These are phyloP conservation scores for Medicago lupulina DNA, from an alignment of 306 rosid genomes.

Conservation along the genomic window DNA sequence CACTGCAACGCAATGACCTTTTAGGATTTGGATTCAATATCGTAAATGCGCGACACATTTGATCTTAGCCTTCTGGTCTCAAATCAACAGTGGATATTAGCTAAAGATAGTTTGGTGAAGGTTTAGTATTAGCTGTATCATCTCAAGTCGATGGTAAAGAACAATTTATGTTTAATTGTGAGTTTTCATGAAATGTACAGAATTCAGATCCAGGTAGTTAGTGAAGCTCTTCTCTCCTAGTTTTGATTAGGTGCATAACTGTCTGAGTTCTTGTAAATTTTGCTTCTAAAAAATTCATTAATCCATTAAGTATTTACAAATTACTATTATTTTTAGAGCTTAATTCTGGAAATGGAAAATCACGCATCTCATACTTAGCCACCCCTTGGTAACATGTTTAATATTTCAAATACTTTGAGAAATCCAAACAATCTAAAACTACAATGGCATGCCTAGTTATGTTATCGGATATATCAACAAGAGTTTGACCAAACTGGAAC, in stretches of 20 bases:
- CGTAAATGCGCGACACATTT: no score
- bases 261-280: background rate
- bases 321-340: background rate
- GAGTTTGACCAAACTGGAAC: slow-evolving; percentile 11
- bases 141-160: no score
- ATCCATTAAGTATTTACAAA: background rate
- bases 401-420: background rate
- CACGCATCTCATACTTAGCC: background rate
- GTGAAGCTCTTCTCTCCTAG: background rate
- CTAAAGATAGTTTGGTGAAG: no score
- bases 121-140: no score
- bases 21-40: no score
- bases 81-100: no score
- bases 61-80: no score
- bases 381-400: background rate
- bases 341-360: background rate
- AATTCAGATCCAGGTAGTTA: no score
- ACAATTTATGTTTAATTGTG: background rate
- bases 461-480: background rate
- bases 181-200: no score
- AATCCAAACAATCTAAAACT: slow-evolving; percentile 5
- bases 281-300: background rate
- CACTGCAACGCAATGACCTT: no score
- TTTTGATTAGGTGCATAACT: background rate
- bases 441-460: background rate